Base-by-base conservation (phyloP, 2,329 filamentous ascomycete genomes). In the Gaeumannomyces tritici region DNA sequence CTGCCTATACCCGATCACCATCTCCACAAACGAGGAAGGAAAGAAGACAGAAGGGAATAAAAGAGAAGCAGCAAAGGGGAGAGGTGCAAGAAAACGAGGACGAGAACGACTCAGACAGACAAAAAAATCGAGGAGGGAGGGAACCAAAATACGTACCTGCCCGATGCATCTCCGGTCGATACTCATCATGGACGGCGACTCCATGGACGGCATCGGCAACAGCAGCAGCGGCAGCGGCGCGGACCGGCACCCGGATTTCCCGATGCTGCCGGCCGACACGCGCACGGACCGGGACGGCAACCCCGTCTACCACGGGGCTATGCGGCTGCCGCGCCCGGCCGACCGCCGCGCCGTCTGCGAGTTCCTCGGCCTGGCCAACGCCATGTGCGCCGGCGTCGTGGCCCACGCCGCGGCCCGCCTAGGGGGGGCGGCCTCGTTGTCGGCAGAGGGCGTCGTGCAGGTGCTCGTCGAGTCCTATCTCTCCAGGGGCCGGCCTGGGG, bases 211-310 rank as follows among this genome's bases (percentile, higher is more conserved):
- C 31, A 11, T 8, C 31, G 12, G 31, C 31, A 12, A 2, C 31
- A 12, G 31, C 31, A 12, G 31, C 31, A 33, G 2, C 55, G 6
- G 28, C 55, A 26, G 26, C 55, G 24, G 55, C 26, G 26, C 26
- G 7, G n/a, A 28, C 12, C 26, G 24, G 3, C 55, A 56, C 55
- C 24, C 55, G 5, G 55, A 24, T 24, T 47, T 55, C 31, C 28
- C 47, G 24, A 61, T 55, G 47, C 59, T 61, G n/a, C 47, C 59
- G 47, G n/a, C 47, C 21, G 24, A 61, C 59, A 61, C 54, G 7
- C 18, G 21, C 18, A 24, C 26, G 47, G 59, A 61, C 51, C 26
- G n/a, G 27, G 28, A 27, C 27, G 59, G 59, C 1, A 28, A 29
- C 27, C 35, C 59, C 2, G 28, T 31, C 47, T 61, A 61, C 51